phyloP scores from a whole-genome alignment of 2,329 filamentous ascomycete species.

The Aspergillus phoenicis region DNA sequence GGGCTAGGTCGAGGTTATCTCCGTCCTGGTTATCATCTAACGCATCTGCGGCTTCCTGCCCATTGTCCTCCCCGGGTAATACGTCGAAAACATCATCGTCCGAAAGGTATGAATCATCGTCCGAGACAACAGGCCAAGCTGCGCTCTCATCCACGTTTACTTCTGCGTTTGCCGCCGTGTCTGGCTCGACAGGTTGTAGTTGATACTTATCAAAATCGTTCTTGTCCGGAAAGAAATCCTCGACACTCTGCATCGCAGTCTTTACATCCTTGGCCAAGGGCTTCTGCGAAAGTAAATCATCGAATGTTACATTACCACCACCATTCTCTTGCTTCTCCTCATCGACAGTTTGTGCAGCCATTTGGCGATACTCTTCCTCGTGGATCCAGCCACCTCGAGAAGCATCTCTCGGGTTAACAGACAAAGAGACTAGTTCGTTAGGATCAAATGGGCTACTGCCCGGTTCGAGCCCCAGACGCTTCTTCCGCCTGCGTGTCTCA shows the following conservation, averaged over 20 bases:
- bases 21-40: slow-evolving; percentile 24
- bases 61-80: slow-evolving; percentile 21
- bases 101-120: slow-evolving; percentile 44
- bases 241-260: slow-evolving; percentile 79
- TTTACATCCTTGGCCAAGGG: slow-evolving; percentile 64
- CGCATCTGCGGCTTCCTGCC: slow-evolving; percentile 15
- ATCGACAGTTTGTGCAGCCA: slow-evolving; percentile 64
- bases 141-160: slow-evolving; percentile 67
- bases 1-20: slow-evolving; percentile 27
- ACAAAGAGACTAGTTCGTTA: slow-evolving; percentile 85
- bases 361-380: slow-evolving; percentile 76
- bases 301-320: slow-evolving; percentile 57
- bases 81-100: slow-evolving; percentile 42
- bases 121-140: slow-evolving; percentile 53
- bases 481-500: slow-evolving; percentile 77
- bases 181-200: slow-evolving; percentile 14
- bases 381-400: slow-evolving; percentile 87
- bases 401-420: slow-evolving; percentile 73
- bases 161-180: slow-evolving; percentile 23
- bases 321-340: slow-evolving; percentile 62
- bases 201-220: slow-evolving; percentile 43
- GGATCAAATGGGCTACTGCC: slow-evolving; percentile 76
- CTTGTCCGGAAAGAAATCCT: slow-evolving; percentile 78
- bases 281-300: slow-evolving; percentile 62
- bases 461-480: slow-evolving; percentile 67